Evolutionary conservation across 2,329 filamentous ascomycete genomes (phyloP).

Genomic region (Hypoxylon sp.): DNA sequence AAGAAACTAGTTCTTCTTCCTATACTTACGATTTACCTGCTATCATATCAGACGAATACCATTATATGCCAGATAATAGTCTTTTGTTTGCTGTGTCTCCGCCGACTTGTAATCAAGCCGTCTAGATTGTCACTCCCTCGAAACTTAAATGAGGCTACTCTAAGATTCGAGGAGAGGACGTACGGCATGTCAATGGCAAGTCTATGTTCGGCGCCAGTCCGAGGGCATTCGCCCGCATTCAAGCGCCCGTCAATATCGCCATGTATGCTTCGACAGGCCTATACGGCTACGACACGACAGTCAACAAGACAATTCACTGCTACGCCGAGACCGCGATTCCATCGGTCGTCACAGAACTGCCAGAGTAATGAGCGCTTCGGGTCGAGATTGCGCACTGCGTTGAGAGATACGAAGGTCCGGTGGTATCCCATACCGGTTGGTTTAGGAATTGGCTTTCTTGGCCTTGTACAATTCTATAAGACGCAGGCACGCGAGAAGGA

Average conservation of each 20-base stretch:
- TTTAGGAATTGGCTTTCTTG: conserved; percentile 86
- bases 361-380: conserved; percentile 59
- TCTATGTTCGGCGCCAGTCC: conserved; percentile 37
- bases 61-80: conserved; percentile 3
- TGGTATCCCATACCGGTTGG: conserved; percentile 94
- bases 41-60: conserved; percentile 18
- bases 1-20: background rate
- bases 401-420: conserved; percentile 71
- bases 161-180: conserved; percentile 7
- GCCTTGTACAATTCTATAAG: conserved; percentile 86
- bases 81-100: conserved; percentile 8
- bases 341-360: conserved; percentile 59
- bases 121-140: conserved; percentile 19
- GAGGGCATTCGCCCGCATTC: conserved; percentile 36
- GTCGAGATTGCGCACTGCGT: conserved; percentile 63
- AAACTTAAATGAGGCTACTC: conserved; percentile 25
- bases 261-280: conserved; percentile 42
- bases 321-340: conserved; percentile 55
- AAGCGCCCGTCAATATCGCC: conserved; percentile 34
- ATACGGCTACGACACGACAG: conserved; percentile 38
- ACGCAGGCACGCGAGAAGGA: conserved; percentile 70
- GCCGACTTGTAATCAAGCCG: conserved; percentile 21
- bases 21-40: background rate
- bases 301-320: conserved; percentile 43
- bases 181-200: conserved; percentile 44